Evolutionary conservation across 768 basidiomycete species (phyloP).

Genomic region (Cantharellus anzutake): DNA sequence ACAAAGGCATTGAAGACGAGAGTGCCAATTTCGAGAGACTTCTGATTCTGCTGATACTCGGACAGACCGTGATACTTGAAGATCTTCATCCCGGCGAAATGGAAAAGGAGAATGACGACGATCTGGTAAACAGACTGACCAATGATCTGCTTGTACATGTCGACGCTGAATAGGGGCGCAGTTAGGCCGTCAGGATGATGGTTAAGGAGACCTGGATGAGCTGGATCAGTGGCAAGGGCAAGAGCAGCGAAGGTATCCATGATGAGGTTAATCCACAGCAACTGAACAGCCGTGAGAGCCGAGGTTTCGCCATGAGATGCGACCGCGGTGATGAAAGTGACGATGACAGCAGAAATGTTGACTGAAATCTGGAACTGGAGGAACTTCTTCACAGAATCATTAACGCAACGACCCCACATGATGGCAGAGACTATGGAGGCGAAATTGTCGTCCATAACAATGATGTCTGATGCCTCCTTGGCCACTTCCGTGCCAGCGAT

Average conservation of each 20-base stretch:
- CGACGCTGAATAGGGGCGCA: conserved; percentile 71
- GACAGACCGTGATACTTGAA: conserved; percentile 30
- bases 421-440: conserved; percentile 92
- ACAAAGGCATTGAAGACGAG: conserved; percentile 98
- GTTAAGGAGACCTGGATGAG: conserved; percentile 57
- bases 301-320: conserved; percentile 57
- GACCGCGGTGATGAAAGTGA: conserved; percentile 83
- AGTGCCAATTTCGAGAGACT: conserved; percentile 43
- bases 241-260: conserved; percentile 99
- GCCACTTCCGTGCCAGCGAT: conserved; percentile 95
- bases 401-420: conserved; percentile 98
- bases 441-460: conserved; percentile 97
- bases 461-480: conserved; percentile 97
- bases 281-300: conserved; percentile 86
- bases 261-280: conserved; percentile 97
- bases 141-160: conserved; percentile 96
- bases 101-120: conserved; percentile 65
- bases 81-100: conserved; percentile 63
- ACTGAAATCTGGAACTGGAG: conserved; percentile 88
- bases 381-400: conserved; percentile 95
- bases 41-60: conserved; percentile 17
- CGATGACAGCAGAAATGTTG: conserved; percentile 88
- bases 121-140: conserved; percentile 82
- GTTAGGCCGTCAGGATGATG: conserved; percentile 83
- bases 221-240: conserved; percentile 92